Base-by-base conservation (phyloP, 306 rosid species). In the Dryas alaskensis region DNA sequence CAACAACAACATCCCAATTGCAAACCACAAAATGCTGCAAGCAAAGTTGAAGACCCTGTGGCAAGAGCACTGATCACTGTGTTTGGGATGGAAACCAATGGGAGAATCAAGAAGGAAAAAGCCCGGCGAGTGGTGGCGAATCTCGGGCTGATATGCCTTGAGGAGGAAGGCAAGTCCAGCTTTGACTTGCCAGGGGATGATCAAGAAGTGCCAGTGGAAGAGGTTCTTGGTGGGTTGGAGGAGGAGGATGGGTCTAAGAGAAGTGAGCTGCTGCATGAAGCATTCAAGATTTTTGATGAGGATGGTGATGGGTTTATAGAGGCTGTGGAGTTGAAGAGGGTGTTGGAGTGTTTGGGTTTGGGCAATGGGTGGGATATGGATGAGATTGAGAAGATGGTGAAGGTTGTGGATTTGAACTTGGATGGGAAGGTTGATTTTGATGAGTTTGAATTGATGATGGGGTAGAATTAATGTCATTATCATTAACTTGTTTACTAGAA, bases 301-400 rank as follows among this genome's bases (percentile, higher is more conserved):
- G 97, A 91, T 85, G 97, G 98, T 0, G 86, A 93, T 78, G 94
- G 98, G 14, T 93, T 86, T 51, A 89, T 93, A 22, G 97, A 91
- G 74, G 96, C 93, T 17, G 78, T 82, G 84, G 97, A 93, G 89
- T 74, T 91, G 87, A 93, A 93, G 81, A 86, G 94, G 88, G 98
- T 93, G 75, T 83, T 93, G 75, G 86, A 93, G 50, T 91, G 98
- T 64, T 79, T 94, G 82, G 97, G 96, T 10, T 84, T 94, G 88
- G 98, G 84, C 47, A 80, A 74, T 43, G 92, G 96, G 49, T 94
- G 97, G 97, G 92, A 86, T 17, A 88, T 89, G 86, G 81, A 69
- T 65, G 77, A 90, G 80, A 83, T 91, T 79, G 83, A 86, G 83
- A 94, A 79, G 61, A 94, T 91, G 97, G 88, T 89, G 17, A 83